Conservation (phyloP, 2,329 filamentous ascomycete genomes). For the Xylariomycetidae sp. region DNA sequence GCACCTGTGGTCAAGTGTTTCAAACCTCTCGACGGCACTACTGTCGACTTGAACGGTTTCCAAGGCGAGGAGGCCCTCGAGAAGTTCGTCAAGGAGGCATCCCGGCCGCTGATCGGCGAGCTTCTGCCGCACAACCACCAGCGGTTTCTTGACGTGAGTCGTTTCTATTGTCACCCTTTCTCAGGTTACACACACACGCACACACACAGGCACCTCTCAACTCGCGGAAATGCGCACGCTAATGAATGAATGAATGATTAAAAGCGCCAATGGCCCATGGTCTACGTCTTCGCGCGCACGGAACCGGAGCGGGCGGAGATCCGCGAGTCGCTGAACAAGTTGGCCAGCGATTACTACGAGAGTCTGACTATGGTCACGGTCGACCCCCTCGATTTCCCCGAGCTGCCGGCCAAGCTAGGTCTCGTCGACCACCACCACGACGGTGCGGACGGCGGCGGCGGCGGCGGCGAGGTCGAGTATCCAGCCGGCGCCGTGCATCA, state of each 20-base stretch:
- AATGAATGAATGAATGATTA: background rate
- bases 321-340: slow-evolving; percentile 22
- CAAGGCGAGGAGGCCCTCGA: slow-evolving; percentile 18
- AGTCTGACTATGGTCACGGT: slow-evolving; percentile 30
- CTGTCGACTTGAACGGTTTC: slow-evolving; percentile 10
- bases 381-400: slow-evolving; percentile 32
- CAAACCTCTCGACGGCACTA: slow-evolving; percentile 24
- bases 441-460: background rate
- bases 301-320: slow-evolving; percentile 24
- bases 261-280: slow-evolving; percentile 31
- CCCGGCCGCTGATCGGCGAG: slow-evolving; percentile 28
- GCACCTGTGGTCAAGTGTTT: slow-evolving; percentile 24
- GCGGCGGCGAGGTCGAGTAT: slow-evolving; percentile 13
- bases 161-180: background rate
- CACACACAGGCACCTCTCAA: background rate
- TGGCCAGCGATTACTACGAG: slow-evolving; percentile 30
- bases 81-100: slow-evolving; percentile 20
- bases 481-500: slow-evolving; percentile 32
- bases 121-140: slow-evolving; percentile 28
- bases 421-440: slow-evolving; percentile 16
- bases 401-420: slow-evolving; percentile 27
- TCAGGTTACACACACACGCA: background rate
- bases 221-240: background rate
- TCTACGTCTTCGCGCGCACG: slow-evolving; percentile 32
- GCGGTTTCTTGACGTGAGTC: slow-evolving; percentile 30